phyloP scores from a whole-genome alignment of 345 rosid genomes.

The Brassica nigra region DNA sequence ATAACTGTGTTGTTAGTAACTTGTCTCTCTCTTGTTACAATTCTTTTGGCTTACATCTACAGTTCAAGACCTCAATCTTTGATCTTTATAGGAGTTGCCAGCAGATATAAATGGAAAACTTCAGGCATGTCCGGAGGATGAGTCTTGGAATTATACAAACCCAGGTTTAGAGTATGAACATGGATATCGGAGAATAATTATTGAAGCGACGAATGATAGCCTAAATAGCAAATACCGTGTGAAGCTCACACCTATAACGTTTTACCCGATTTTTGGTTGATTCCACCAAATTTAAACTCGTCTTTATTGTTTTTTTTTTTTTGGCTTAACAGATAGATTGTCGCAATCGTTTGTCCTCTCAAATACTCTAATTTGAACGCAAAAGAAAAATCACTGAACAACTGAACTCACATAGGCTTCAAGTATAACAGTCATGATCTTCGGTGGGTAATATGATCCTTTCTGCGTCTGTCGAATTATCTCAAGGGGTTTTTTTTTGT shows the following conservation, averaged over 20 bases:
- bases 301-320: neutral
- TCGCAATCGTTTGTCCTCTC: neutral
- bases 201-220: neutral
- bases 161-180: constrained; percentile 43
- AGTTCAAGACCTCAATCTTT: constrained; percentile 54
- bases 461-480: constrained; percentile 17
- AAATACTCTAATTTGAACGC: neutral
- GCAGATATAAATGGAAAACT: constrained; percentile 56
- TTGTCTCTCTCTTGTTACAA: neutral
- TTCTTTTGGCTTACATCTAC: constrained; percentile 42
- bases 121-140: constrained; percentile 43
- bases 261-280: neutral
- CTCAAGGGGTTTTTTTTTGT: neutral
- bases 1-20: neutral
- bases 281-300: neutral
- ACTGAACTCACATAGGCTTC: neutral
- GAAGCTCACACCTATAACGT: neutral
- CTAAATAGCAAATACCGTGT: constrained; percentile 9
- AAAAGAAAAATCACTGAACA: neutral
- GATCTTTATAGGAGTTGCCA: constrained; percentile 58
- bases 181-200: constrained; percentile 33
- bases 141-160: constrained; percentile 29
- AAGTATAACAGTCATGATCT: neutral
- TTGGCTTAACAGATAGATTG: neutral
- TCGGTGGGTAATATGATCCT: neutral